Percentiles rank a stretch among this genome's conserved stretches.
Evolutionary conservation across 805 yeast species (phyloP).

Genomic region (Candida easanensis): DNA sequence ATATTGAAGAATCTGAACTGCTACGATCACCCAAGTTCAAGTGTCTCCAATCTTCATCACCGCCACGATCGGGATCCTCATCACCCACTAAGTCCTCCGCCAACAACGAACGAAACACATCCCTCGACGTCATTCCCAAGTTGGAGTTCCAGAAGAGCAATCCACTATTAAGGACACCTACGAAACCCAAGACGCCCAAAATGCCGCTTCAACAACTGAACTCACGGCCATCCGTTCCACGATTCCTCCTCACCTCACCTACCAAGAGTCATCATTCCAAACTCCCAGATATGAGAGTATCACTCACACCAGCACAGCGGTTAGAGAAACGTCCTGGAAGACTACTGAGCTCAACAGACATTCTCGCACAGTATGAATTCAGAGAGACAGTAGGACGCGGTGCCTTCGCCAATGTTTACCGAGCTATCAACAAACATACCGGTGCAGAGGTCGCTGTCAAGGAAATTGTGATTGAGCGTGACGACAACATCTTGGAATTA

Average conservation of each 20-base stretch:
- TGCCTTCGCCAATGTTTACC: constrained; percentile 85
- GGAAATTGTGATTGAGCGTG: constrained; percentile 67
- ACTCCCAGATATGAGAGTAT: constrained; percentile 17
- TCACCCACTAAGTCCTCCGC: constrained; percentile 19
- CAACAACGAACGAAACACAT: constrained; percentile 15
- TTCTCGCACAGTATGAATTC: constrained; percentile 43
- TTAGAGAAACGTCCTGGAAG: constrained; percentile 41
- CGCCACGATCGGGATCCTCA: constrained; percentile 23
- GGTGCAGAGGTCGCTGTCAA: constrained; percentile 76
- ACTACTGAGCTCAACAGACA: constrained; percentile 22
- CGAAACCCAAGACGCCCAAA: constrained; percentile 14
- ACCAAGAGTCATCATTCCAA: constrained; percentile 12
- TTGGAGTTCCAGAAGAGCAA: constrained; percentile 17
- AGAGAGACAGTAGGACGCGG: constrained; percentile 79
- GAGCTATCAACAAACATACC: constrained; percentile 64
- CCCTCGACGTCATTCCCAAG: constrained; percentile 23
- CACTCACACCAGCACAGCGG: constrained; percentile 50
- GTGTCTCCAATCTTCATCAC: constrained; percentile 25
- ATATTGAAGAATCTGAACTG: constrained; percentile 26
- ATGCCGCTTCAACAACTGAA: constrained; percentile 17
- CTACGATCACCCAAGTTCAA: constrained; percentile 27
- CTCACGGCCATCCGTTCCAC: constrained; percentile 8
- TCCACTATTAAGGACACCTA: constrained; percentile 22
- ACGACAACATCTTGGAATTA: constrained; percentile 59
- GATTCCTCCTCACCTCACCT: constrained; percentile 15